Evolutionary conservation across 148 eudicot species (phyloP).

Genomic region (Nepenthes mirabilis): DNA sequence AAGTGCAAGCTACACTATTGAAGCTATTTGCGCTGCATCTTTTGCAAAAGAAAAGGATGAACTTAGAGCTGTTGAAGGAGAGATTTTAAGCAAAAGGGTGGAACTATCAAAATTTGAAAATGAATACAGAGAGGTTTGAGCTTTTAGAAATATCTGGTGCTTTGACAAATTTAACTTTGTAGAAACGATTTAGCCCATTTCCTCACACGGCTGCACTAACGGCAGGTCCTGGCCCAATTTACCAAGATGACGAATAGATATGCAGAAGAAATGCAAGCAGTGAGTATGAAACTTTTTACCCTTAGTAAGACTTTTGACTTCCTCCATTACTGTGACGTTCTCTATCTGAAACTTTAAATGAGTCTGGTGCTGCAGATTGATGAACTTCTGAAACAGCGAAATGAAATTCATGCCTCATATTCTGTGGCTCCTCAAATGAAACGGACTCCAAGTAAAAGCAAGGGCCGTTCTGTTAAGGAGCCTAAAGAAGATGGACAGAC

Average conservation of each 20-base stretch:
- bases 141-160: no score
- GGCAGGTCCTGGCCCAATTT: constrained; percentile 76
- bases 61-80: constrained; percentile 74
- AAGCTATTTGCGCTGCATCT: constrained; percentile 60
- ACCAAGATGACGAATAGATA: constrained; percentile 91
- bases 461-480: constrained; percentile 43
- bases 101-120: constrained; percentile 76
- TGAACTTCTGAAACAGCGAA: constrained; percentile 68
- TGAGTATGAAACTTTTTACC: constrained; percentile 20
- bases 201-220: not conserved
- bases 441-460: constrained; percentile 52
- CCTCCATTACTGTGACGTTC: not conserved
- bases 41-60: constrained; percentile 61
- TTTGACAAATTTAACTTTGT: constrained; percentile 54
- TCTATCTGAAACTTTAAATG: not conserved
- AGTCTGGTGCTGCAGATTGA: constrained; percentile 50
- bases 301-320: not conserved
- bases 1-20: constrained; percentile 83
- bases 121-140: no score
- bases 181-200: constrained; percentile 11
- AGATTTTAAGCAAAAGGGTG: constrained; percentile 68
- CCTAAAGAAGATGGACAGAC: constrained; percentile 42
- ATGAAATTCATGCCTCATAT: constrained; percentile 70
- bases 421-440: constrained; percentile 48
- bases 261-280: constrained; percentile 83